A percentile compares a stretch with the other conserved stretches of the same genome.
phyloP scores from a whole-genome alignment of 305 asterid genomes.

The Solanum hybrid region DNA sequence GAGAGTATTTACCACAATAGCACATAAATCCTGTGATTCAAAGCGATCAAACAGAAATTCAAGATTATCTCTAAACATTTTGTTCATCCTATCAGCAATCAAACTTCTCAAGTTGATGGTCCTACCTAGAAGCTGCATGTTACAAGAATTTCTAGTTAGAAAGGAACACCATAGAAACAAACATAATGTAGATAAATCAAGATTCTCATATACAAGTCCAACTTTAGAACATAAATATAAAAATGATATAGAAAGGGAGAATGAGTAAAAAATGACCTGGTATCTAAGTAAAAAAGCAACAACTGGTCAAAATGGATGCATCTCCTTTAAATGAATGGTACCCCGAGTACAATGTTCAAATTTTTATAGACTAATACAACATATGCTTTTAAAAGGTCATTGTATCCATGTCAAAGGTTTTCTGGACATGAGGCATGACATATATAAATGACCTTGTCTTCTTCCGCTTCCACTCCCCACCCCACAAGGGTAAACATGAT shows the following conservation, averaged over 20 bases:
- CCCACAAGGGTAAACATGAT: background rate
- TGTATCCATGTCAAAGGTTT: background rate
- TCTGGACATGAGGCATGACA: background rate
- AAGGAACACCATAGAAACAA: background rate
- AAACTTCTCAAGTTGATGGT: constrained; percentile 89
- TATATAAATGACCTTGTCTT: background rate
- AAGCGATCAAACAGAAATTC: constrained; percentile 89
- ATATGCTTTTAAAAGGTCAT: background rate
- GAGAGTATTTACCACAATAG: constrained; percentile 64
- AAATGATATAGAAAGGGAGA: background rate
- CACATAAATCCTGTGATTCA: constrained; percentile 92
- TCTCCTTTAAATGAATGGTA: background rate
- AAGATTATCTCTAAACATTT: constrained; percentile 77
- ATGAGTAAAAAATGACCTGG: background rate
- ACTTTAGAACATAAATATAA: background rate
- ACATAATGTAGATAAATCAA: background rate
- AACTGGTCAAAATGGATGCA: background rate
- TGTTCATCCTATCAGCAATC: constrained; percentile 85
- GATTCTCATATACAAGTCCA: background rate
- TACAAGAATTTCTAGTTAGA: constrained; percentile 11
- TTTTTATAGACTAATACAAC: background rate
- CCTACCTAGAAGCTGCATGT: constrained; percentile 82
- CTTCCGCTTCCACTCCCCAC: background rate
- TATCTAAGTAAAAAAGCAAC: background rate
- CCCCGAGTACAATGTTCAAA: background rate